Evolutionary conservation across 2,329 filamentous ascomycete genomes (phyloP).

Genomic region (Fusarium sp.): DNA sequence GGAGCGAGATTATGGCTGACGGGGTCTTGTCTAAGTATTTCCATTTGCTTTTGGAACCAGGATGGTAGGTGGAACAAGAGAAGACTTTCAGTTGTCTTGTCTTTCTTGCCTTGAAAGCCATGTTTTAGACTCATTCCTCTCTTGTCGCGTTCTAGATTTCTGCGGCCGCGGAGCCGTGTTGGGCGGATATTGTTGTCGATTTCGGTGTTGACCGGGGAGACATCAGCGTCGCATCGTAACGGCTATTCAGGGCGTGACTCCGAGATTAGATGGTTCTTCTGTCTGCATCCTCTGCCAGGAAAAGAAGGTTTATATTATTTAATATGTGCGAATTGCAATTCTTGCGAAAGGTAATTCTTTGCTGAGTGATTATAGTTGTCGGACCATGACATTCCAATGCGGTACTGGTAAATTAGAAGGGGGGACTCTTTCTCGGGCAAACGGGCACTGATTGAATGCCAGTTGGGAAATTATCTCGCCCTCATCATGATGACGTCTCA

Average conservation of each 20-base stretch:
- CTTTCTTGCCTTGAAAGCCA: neutral
- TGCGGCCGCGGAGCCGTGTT: neutral
- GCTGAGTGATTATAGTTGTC: neutral
- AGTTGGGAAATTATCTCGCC: constrained; percentile 15
- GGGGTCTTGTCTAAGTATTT: neutral
- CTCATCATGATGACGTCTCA: constrained; percentile 31
- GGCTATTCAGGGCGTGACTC: constrained; percentile 26
- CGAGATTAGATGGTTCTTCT: constrained; percentile 28
- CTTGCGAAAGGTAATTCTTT: neutral
- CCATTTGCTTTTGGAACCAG: neutral
- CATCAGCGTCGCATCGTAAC: constrained; percentile 17
- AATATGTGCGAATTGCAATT: neutral
- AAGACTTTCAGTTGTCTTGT: neutral
- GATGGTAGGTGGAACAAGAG: neutral
- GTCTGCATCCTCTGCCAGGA: neutral
- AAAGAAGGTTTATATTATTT: neutral
- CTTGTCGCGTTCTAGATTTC: neutral
- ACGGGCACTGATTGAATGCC: constrained; percentile 18
- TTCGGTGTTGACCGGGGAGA: neutral
- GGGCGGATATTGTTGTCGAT: neutral
- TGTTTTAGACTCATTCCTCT: neutral
- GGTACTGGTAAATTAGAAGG: constrained; percentile 9
- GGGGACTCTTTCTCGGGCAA: neutral
- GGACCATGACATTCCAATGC: constrained; percentile 28
- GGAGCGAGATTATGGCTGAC: constrained; percentile 4